Conservation (phyloP, 2,329 filamentous ascomycete genomes). For the Penicillium sp. region DNA sequence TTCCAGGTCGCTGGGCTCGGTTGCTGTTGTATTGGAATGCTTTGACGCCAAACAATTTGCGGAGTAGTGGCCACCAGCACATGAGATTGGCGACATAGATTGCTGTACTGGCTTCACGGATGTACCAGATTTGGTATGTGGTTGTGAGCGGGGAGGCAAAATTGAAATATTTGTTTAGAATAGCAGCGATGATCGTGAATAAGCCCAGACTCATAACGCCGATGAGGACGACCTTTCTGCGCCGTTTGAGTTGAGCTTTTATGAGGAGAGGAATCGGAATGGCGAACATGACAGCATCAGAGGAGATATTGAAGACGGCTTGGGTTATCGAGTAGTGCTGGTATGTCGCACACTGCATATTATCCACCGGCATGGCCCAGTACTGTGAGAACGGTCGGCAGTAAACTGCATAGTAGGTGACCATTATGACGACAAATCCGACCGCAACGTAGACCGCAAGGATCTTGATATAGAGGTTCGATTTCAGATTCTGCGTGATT, state of each 20-base stretch:
- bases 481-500: slow-evolving; percentile 42
- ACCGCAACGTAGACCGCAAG: slow-evolving; percentile 46
- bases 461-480: slow-evolving; percentile 41
- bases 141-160: slow-evolving; percentile 39
- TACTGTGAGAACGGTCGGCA: slow-evolving; percentile 53
- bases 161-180: slow-evolving; percentile 51
- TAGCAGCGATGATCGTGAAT: slow-evolving; percentile 47
- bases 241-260: slow-evolving; percentile 34
- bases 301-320: slow-evolving; percentile 48
- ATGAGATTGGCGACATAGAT: slow-evolving; percentile 50
- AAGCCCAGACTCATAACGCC: slow-evolving; percentile 41
- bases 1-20: slow-evolving; percentile 19
- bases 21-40: slow-evolving; percentile 31
- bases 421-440: slow-evolving; percentile 50
- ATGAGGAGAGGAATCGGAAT: slow-evolving; percentile 41
- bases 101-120: slow-evolving; percentile 42
- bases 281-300: slow-evolving; percentile 41
- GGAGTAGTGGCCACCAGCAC: slow-evolving; percentile 33
- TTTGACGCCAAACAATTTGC: slow-evolving; percentile 32
- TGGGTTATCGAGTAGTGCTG: slow-evolving; percentile 45
- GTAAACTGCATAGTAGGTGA: slow-evolving; percentile 52
- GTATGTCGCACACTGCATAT: slow-evolving; percentile 44
- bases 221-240: slow-evolving; percentile 37
- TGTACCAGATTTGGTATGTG: slow-evolving; percentile 46
- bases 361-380: slow-evolving; percentile 48